Evolutionary conservation across 2,329 filamentous ascomycete species (phyloP).

Genomic region (Colletotrichum sp.): DNA sequence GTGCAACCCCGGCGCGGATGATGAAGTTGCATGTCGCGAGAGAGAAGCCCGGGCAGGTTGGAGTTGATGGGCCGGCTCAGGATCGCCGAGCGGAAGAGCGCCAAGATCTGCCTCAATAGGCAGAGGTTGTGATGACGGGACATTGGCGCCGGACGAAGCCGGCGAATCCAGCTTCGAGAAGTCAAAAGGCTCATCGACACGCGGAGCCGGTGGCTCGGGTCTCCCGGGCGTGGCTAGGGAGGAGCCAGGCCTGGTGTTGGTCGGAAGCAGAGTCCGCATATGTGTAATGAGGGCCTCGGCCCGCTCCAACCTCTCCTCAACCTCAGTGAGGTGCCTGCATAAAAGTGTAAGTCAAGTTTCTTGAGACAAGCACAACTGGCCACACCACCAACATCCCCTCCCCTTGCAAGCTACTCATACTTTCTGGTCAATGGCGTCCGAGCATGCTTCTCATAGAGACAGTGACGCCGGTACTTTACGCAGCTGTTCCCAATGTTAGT

Average conservation of each 20-base stretch:
- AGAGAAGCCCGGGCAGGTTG: background rate
- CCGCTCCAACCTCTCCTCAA: constrained; percentile 44
- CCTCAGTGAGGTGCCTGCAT: constrained; percentile 44
- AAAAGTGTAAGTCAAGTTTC: constrained; percentile 8
- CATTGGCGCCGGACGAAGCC: background rate
- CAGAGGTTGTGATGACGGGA: background rate
- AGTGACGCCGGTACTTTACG: constrained; percentile 47
- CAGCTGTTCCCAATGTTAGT: constrained; percentile 27
- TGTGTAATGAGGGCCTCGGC: constrained; percentile 35
- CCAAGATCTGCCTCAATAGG: background rate
- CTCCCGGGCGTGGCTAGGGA: background rate
- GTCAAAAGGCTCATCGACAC: background rate
- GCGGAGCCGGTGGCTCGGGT: background rate
- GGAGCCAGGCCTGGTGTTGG: constrained; percentile 24
- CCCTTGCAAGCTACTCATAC: constrained; percentile 26
- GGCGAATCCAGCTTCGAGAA: background rate
- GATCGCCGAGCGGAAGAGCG: background rate
- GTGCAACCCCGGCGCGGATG: background rate
- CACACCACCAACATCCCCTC: background rate
- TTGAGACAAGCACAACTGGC: background rate
- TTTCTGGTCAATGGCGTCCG: constrained; percentile 53
- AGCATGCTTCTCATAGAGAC: constrained; percentile 53
- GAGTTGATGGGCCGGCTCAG: background rate
- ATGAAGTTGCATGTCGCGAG: background rate
- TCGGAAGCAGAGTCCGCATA: constrained; percentile 32